These are phyloP conservation scores for Mycena pura DNA, from an alignment of 768 basidiomycete genomes.

Conservation along the genomic window DNA sequence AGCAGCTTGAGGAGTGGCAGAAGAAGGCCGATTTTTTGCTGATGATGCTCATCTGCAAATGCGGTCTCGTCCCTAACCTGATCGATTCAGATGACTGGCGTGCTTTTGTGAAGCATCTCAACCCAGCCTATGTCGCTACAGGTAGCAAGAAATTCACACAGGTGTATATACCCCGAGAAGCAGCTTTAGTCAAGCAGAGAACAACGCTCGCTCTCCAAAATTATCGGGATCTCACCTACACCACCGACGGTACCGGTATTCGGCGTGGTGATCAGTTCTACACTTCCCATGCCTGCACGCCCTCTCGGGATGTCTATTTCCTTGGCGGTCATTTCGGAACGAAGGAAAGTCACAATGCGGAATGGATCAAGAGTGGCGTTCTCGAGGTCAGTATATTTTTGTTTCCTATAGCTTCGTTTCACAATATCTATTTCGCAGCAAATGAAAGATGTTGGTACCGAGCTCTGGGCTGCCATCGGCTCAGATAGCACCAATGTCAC, in stretches of 20 bases:
- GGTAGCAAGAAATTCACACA: constrained; percentile 2
- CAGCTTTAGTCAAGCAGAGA: not conserved
- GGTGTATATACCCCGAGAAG: constrained; percentile 2
- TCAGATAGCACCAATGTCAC: constrained; percentile 14
- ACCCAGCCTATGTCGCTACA: not conserved
- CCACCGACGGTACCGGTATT: not conserved
- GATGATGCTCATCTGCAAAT: constrained; percentile 3
- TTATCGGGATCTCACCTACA: not conserved
- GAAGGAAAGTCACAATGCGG: constrained; percentile 3
- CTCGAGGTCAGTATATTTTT: not conserved
- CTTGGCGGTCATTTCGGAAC: constrained; percentile 8
- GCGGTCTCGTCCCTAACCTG: not conserved
- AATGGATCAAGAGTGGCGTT: constrained; percentile 1
- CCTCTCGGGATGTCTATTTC: constrained; percentile 8
- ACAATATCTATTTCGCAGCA: not conserved
- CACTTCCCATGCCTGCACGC: not conserved
- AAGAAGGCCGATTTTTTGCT: not conserved
- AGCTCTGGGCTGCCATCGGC: not conserved
- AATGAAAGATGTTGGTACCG: not conserved
- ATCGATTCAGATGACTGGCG: not conserved
- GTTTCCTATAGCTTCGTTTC: too few relatives aligned
- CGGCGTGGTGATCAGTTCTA: constrained; percentile 11
- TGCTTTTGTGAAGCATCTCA: constrained; percentile 6
- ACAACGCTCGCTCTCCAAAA: not conserved
- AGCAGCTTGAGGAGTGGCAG: not conserved